Conservation (phyloP, 805 yeast species). For the Teunomyces barrocoloradensis region DNA sequence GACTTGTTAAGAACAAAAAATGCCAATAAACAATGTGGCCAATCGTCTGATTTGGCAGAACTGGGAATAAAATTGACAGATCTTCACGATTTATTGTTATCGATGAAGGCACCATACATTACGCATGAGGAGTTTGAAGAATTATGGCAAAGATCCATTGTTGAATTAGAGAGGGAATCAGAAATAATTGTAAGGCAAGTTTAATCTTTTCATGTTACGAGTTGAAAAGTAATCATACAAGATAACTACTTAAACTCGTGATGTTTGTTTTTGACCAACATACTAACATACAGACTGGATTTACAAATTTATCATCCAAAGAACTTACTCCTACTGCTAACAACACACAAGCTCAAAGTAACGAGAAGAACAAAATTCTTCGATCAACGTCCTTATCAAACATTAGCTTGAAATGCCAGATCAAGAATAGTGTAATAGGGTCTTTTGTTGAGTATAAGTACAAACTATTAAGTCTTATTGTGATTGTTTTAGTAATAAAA, state of each 20-base stretch:
- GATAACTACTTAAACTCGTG: not conserved
- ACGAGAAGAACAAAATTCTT: conserved; percentile 52
- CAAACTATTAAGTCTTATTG: conserved; percentile 12
- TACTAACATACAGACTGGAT: conserved; percentile 14
- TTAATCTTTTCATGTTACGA: conserved; percentile 12
- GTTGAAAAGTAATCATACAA: not conserved
- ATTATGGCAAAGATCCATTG: conserved; percentile 65
- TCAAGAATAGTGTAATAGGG: conserved; percentile 49
- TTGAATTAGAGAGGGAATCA: conserved; percentile 61
- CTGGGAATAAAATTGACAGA: conserved; percentile 53
- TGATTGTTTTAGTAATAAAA: conserved; percentile 19
- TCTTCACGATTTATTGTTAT: conserved; percentile 49
- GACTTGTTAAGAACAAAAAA: conserved; percentile 64
- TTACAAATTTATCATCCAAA: conserved; percentile 12
- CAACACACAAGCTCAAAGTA: conserved; percentile 38
- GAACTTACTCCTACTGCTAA: conserved; percentile 24
- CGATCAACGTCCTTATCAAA: conserved; percentile 71
- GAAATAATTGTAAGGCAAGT: conserved; percentile 81
- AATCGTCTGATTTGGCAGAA: conserved; percentile 38
- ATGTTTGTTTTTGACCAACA: not conserved
- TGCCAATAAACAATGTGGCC: conserved; percentile 63
- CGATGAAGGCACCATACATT: conserved; percentile 46
- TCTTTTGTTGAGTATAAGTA: conserved; percentile 26
- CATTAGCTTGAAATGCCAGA: conserved; percentile 55
- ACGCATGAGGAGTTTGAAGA: conserved; percentile 67